A percentile compares a stretch with the other conserved stretches of the same genome.
Evolutionary conservation across 2,329 filamentous ascomycete genomes (phyloP).

Genomic region (Fusarium sulawesiense): DNA sequence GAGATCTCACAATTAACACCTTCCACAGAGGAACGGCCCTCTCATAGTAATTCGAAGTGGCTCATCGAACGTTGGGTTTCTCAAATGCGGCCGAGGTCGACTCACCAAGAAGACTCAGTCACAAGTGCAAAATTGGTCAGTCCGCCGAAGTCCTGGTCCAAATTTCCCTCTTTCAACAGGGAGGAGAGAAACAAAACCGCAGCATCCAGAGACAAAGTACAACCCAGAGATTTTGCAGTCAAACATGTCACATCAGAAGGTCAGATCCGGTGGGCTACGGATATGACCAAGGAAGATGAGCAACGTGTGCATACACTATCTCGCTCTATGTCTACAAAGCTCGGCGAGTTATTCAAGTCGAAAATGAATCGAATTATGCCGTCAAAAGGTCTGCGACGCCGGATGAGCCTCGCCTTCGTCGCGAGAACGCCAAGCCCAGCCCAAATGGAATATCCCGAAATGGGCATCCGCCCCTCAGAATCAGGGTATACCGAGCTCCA

Average conservation of each 20-base stretch:
- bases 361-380: conserved; percentile 27
- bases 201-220: conserved; percentile 42
- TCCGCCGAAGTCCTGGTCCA: conserved; percentile 51
- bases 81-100: conserved; percentile 26
- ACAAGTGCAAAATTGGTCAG: conserved; percentile 9
- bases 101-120: background rate
- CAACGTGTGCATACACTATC: conserved; percentile 13
- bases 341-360: conserved; percentile 47
- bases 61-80: conserved; percentile 38
- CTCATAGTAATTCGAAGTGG: conserved; percentile 22
- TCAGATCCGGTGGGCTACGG: conserved; percentile 45
- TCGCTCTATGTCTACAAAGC: conserved; percentile 46
- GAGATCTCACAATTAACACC: conserved; percentile 28
- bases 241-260: conserved; percentile 34
- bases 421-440: conserved; percentile 1
- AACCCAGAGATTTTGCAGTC: conserved; percentile 47
- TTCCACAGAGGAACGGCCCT: conserved; percentile 24
- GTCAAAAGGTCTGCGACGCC: conserved; percentile 5
- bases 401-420: background rate
- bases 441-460: conserved; percentile 42
- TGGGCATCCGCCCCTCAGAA: conserved; percentile 39
- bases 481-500: conserved; percentile 40
- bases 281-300: conserved; percentile 26
- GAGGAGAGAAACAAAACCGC: conserved; percentile 45
- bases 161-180: conserved; percentile 49